A percentile compares a stretch with the other conserved stretches of the same genome.
Evolutionary conservation across 2,329 filamentous ascomycete genomes (phyloP).

Genomic region (Verruconis gallopava): DNA sequence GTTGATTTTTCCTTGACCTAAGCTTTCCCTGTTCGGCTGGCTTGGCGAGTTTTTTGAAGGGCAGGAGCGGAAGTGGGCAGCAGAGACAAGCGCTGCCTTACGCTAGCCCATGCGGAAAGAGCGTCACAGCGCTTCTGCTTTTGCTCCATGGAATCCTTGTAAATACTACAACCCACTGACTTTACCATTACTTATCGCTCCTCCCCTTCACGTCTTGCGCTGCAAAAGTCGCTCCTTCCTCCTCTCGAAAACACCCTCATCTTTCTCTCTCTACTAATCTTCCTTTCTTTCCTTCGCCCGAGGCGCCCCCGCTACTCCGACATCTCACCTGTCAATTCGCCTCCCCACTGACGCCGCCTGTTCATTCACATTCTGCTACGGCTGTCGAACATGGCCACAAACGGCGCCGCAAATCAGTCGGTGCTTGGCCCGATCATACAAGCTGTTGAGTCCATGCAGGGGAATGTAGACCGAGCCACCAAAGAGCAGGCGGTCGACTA

Average conservation of each 20-base stretch:
- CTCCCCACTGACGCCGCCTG: slow-evolving; percentile 2
- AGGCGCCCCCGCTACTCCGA: neutral
- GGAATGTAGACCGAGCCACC: slow-evolving; percentile 56
- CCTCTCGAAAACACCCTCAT: neutral
- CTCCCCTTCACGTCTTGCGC: too few relatives aligned
- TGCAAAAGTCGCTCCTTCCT: neutral
- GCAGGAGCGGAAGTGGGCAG: too few relatives aligned
- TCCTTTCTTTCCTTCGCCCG: neutral
- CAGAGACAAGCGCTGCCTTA: too few relatives aligned
- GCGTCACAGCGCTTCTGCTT: neutral
- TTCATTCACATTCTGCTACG: slow-evolving; percentile 1
- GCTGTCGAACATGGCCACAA: slow-evolving; percentile 49
- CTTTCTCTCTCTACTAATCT: neutral
- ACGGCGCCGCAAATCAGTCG: slow-evolving; percentile 50
- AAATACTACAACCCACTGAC: too few relatives aligned
- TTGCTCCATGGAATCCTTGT: too few relatives aligned
- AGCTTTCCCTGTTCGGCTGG: too few relatives aligned
- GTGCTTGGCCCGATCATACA: slow-evolving; percentile 74
- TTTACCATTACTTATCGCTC: too few relatives aligned
- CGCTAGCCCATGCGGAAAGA: too few relatives aligned
- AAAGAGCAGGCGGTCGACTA: slow-evolving; percentile 88
- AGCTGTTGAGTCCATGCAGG: slow-evolving; percentile 85
- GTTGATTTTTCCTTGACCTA: too few relatives aligned
- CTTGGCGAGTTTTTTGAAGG: too few relatives aligned
- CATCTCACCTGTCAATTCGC: neutral